These are phyloP conservation scores for Tolypocladium tropicale DNA, from an alignment of 2,329 filamentous ascomycete species.

Conservation along the genomic window DNA sequence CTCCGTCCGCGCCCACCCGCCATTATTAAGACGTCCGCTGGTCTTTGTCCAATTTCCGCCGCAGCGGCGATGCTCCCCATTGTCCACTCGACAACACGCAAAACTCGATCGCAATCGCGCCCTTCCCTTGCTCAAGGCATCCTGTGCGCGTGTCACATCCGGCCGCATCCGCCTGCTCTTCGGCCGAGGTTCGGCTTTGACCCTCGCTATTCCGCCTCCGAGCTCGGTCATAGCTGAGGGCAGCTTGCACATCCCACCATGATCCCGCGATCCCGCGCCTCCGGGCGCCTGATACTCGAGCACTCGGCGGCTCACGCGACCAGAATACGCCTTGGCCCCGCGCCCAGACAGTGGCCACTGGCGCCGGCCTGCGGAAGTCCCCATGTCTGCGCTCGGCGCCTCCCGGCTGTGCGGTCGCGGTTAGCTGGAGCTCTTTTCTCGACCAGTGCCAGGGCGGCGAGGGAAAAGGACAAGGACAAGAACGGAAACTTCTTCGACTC, in stretches of 20 bases:
- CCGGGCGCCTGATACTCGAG: conserved; percentile 27
- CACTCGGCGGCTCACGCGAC: conserved; percentile 18
- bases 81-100: conserved; percentile 11
- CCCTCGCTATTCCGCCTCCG: not conserved
- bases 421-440: conserved; percentile 23
- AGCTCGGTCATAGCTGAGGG: not conserved
- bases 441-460: conserved; percentile 21
- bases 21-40: conserved; percentile 8
- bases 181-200: conserved; percentile 2
- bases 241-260: conserved; percentile 15
- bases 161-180: not conserved
- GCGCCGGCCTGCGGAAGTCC: conserved; percentile 15
- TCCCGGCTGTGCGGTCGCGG: conserved; percentile 17
- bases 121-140: not conserved
- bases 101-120: conserved; percentile 3
- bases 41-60: conserved; percentile 18
- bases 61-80: conserved; percentile 21
- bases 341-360: conserved; percentile 15
- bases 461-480: conserved; percentile 28
- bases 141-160: not conserved
- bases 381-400: conserved; percentile 21
- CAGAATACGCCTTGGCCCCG: conserved; percentile 12
- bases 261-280: conserved; percentile 30
- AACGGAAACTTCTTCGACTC: conserved; percentile 40
- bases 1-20: conserved; percentile 4